Evolutionary conservation across 2,329 filamentous ascomycete genomes (phyloP).

Genomic region (Claviceps maximensis): DNA sequence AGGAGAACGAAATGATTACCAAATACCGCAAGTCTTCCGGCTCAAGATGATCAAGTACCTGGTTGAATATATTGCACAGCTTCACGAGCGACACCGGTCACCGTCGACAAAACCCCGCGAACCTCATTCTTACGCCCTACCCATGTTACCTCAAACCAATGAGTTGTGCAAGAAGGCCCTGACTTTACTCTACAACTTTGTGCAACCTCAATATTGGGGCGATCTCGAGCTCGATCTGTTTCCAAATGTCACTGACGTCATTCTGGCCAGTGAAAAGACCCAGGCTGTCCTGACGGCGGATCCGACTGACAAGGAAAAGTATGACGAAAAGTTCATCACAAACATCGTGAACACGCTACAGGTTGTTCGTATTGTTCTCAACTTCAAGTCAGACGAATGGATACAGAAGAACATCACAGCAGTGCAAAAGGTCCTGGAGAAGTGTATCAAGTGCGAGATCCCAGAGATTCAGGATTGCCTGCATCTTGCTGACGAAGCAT

Average conservation of each 20-base stretch:
- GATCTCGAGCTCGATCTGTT: slow-evolving; percentile 88
- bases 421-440: slow-evolving; percentile 81
- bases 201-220: slow-evolving; percentile 81
- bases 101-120: slow-evolving; percentile 57
- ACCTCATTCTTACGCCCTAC: slow-evolving; percentile 27
- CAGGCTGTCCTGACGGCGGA: slow-evolving; percentile 44
- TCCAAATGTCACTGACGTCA: slow-evolving; percentile 75
- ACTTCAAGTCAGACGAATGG: slow-evolving; percentile 84
- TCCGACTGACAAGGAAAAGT: slow-evolving; percentile 52
- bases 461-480: slow-evolving; percentile 89
- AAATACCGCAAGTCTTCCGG: slow-evolving; percentile 52
- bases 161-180: slow-evolving; percentile 83
- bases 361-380: slow-evolving; percentile 78
- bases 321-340: slow-evolving; percentile 72
- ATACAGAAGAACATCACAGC: slow-evolving; percentile 62
- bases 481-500: slow-evolving; percentile 57
- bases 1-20: slow-evolving; percentile 49
- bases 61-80: slow-evolving; percentile 83
- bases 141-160: slow-evolving; percentile 41
- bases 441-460: slow-evolving; percentile 75
- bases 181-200: slow-evolving; percentile 65
- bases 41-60: slow-evolving; percentile 86
- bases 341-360: slow-evolving; percentile 90
- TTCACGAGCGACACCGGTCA: slow-evolving; percentile 73
- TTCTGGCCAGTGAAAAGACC: slow-evolving; percentile 72